These are phyloP conservation scores for Boechera divaricarpa DNA, from an alignment of 345 rosid species.

Conservation along the genomic window DNA sequence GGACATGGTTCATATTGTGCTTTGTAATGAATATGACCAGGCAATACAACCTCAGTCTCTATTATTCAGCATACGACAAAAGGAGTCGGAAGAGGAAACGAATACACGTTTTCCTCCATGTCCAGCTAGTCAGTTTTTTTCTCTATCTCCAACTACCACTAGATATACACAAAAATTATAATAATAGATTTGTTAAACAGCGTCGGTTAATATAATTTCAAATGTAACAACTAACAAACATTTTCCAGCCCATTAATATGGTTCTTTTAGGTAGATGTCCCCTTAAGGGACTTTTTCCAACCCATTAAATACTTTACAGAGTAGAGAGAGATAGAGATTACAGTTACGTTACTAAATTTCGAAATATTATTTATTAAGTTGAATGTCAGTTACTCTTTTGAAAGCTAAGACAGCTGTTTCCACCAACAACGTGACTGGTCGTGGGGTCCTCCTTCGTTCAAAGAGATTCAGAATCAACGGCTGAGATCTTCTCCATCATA, in stretches of 20 bases:
- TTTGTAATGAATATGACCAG: too few species aligned
- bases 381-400: constrained; percentile 31
- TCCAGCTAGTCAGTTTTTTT: too few species aligned
- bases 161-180: too few species aligned
- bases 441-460: constrained; percentile 40
- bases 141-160: too few species aligned
- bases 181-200: too few species aligned
- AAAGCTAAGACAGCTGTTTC: constrained; percentile 38
- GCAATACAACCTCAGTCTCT: too few species aligned
- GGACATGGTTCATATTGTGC: too few species aligned
- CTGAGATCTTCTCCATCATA: constrained; percentile 23
- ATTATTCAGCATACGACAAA: too few species aligned
- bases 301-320: constrained; percentile 38
- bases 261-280: not conserved
- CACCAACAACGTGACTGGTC: constrained; percentile 34
- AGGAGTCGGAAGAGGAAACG: too few species aligned
- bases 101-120: too few species aligned
- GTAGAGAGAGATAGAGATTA: constrained; percentile 1
- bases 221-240: not conserved
- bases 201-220: too few species aligned
- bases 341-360: constrained; percentile 33
- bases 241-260: constrained; percentile 4
- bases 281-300: constrained; percentile 15
- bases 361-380: not conserved
- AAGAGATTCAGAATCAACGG: constrained; percentile 23